Evolutionary conservation across 2,329 filamentous ascomycete species (phyloP), one percentile per base, ranked within the genome.

Genomic region (Paraconiothyrium brasiliense): DNA sequence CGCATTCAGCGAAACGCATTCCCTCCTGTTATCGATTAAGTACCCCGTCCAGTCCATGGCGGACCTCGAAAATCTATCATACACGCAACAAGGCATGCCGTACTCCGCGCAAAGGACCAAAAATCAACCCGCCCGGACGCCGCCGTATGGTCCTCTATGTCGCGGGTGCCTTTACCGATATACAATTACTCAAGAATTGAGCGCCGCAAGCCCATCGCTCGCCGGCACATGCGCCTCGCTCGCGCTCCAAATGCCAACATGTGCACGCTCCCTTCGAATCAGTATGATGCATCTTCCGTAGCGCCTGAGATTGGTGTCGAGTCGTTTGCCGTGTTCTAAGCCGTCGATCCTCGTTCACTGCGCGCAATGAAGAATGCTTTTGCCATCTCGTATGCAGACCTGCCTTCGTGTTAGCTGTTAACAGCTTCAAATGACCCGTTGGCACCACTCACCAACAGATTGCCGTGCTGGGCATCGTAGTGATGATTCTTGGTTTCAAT

Each of bases 391-490:
- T 90, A 90, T 48, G 87, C 88, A 51, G 85, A 86, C 86, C 85
- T 87, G 63, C 27, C 24, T n/a, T n/a, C n/a, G 13, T 9, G 34
- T 24, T 3, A 8, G 50, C 73, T 58, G 72, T 68, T 51, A 20
- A 44, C 16, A 16, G 34, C 30, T 30, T 4, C 24, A 22, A n/a
- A 30, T 13, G 32, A 10, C n/a, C 1, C 34, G 32, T 35, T 5
- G 50, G 22, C 14, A 50, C 11, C 16, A 79, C 85, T 74, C 78
- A 95, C 95, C 95, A 99, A 85, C 95, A 99, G 75, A 99, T 99
- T n/a, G 95, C 95, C 37, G 95, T 99, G 82, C 94, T 97, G 22
- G 95, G 95, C 91, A 98, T 98, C 1, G 95, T 97, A 11, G 94
- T 97, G 65, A 99, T 89, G 51, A 99, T 90, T 73, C 95, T 87